Evolutionary conservation across 2,329 filamentous ascomycete genomes (phyloP), one percentile per base, ranked within the genome.

Genomic region (Emericellopsis cladophorae): DNA sequence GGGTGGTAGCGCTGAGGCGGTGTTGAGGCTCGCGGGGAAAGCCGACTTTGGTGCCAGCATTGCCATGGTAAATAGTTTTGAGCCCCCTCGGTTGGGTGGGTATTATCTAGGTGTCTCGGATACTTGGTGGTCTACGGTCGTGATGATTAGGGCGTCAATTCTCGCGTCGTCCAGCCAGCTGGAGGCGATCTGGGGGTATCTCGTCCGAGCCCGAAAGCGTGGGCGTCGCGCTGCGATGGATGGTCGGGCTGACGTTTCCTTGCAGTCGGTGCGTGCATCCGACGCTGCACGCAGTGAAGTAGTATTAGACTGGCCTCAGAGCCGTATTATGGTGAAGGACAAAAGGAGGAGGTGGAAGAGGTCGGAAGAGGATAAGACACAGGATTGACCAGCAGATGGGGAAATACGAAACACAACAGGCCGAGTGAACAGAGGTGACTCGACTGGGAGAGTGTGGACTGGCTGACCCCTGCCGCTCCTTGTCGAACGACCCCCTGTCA

Each of bases 31-130:
- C n/a, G 70, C 57, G 49, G 80, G 70, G 55, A 81, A 86, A 35
- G 81, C 71, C 51, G 81, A 68, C 59, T 88, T 87, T 45, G 83
- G 78, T 49, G 84, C 84, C 54, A 89, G 66, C 77, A 88, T 84
- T 53, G 84, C 79, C 84, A 88, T 86, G 4, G 15, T 22, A n/a
- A 32, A n/a, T 12, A 10, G 31, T n/a, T n/a, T 2, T 15, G 16
- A 9, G 23, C 22, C 18, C 32, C 32, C 38, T 4, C 32, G 9
- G 32, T 9, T 35, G n/a, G 32, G 32, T 35, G n/a, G n/a, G 32
- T 35, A 32, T 32, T 32, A 32, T 32, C 11, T 32, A 32, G 31
- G 4, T 32, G 31, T 32, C 5, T 21, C 18, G 18, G 18, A 21
- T 21, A 5, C 18, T 21, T 3, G 18, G 18, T 29, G 4, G 26